Evolutionary conservation across 2,329 filamentous ascomycete species (phyloP).

Genomic region (Sphaerulina musiva): DNA sequence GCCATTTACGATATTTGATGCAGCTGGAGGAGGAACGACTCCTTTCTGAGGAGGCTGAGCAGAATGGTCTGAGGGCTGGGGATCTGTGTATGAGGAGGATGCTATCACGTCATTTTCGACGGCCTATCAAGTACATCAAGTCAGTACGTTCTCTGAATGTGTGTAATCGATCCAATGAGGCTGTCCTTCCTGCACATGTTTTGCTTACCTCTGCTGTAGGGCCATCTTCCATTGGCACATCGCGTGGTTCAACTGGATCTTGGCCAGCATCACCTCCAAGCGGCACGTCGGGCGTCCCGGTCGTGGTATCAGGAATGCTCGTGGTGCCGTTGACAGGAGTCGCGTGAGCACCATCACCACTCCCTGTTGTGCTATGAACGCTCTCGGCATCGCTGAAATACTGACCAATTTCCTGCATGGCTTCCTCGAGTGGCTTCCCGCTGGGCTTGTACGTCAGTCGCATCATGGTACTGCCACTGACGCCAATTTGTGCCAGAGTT

Average conservation of each 20-base stretch:
- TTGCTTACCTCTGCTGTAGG: constrained; percentile 12
- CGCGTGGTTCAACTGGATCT: constrained; percentile 26
- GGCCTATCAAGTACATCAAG: neutral
- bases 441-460: constrained; percentile 70
- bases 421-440: constrained; percentile 72
- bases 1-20: constrained; percentile 25
- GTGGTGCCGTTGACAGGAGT: constrained; percentile 12
- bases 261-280: constrained; percentile 20
- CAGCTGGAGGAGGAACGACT: neutral
- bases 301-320: constrained; percentile 23
- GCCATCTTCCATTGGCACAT: constrained; percentile 22
- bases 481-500: constrained; percentile 76
- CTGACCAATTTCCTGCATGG: constrained; percentile 70
- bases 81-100: constrained; percentile 25
- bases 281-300: constrained; percentile 21
- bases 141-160: too few relatives aligned
- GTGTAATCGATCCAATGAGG: too few relatives aligned
- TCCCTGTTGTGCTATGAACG: constrained; percentile 8
- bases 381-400: constrained; percentile 56
- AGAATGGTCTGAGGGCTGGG: constrained; percentile 1
- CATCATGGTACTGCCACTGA: constrained; percentile 77
- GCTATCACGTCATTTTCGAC: constrained; percentile 27
- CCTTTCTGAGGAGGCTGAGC: constrained; percentile 1
- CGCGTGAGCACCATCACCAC: constrained; percentile 27
- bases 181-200: too few relatives aligned